A percentile compares a stretch with the other conserved stretches of the same genome.
These are phyloP conservation scores for Ceratobasidium sp. DNA, from an alignment of 1,284 basidiomycete genomes.

Conservation along the genomic window DNA sequence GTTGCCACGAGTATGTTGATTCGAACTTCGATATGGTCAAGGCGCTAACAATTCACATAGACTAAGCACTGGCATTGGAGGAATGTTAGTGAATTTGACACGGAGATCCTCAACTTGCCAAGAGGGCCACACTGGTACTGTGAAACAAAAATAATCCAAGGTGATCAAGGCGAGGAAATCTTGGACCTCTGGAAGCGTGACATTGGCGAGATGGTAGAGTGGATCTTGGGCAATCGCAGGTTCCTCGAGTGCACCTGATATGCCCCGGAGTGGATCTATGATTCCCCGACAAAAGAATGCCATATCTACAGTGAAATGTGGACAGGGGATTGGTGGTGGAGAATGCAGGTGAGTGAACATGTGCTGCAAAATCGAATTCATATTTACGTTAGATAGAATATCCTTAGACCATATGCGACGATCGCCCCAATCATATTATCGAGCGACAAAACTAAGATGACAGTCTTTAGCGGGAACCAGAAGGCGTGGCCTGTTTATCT, in stretches of 20 bases:
- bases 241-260: background rate
- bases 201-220: background rate
- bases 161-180: background rate
- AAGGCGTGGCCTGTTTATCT: slow-evolving; percentile 46
- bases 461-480: too few species aligned
- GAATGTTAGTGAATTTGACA: background rate
- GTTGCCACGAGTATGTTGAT: slow-evolving; percentile 1
- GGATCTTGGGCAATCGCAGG: background rate
- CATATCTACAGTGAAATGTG: too few species aligned
- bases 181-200: background rate
- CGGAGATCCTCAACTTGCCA: background rate
- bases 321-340: slow-evolving; percentile 15
- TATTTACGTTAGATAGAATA: too few species aligned
- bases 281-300: background rate
- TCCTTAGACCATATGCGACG: too few species aligned
- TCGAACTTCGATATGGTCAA: background rate
- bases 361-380: background rate
- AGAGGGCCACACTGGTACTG: background rate
- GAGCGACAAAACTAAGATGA: too few species aligned
- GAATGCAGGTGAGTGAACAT: background rate
- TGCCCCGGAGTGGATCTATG: background rate
- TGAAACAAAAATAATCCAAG: background rate
- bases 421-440: too few species aligned
- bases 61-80: background rate
- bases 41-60: background rate